These are phyloP conservation scores for Neofusicoccum parvum DNA, from an alignment of 2,329 filamentous ascomycete species.

Conservation along the genomic window DNA sequence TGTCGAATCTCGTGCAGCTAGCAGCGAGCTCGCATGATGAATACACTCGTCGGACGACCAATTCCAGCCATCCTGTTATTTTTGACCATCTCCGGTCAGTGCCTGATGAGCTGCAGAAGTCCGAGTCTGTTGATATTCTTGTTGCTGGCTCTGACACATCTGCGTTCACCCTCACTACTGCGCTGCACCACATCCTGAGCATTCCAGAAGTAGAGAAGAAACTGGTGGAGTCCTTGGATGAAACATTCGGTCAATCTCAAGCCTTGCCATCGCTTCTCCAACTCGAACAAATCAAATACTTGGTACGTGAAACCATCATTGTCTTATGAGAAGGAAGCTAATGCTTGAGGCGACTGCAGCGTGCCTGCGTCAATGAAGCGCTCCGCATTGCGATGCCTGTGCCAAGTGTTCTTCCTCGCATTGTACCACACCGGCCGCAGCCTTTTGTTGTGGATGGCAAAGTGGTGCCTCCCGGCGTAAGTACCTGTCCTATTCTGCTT, in stretches of 20 bases:
- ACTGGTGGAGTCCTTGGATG: constrained; percentile 19
- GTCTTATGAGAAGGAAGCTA: background rate
- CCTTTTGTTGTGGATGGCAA: background rate
- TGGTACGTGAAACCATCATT: background rate
- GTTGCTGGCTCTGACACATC: constrained; percentile 43
- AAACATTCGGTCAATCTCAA: background rate
- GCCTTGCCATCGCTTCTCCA: background rate
- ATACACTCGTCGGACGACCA: background rate
- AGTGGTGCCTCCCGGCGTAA: background rate
- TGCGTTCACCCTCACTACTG: constrained; percentile 37
- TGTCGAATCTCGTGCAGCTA: background rate
- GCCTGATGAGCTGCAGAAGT: background rate
- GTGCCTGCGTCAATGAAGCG: background rate
- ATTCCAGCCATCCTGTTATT: background rate
- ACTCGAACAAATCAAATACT: background rate
- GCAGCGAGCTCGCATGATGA: background rate
- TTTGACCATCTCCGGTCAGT: background rate
- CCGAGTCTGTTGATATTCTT: background rate
- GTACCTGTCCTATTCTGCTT: background rate
- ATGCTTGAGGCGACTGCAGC: background rate
- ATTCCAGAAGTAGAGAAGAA: constrained; percentile 27
- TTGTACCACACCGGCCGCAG: background rate
- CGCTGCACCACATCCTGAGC: constrained; percentile 41
- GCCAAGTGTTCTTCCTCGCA: background rate
- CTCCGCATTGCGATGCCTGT: background rate